Percentiles rank a stretch among this genome's conserved stretches.
These are phyloP conservation scores for Laguncularia racemosa DNA, from an alignment of 345 rosid species.

Conservation along the genomic window DNA sequence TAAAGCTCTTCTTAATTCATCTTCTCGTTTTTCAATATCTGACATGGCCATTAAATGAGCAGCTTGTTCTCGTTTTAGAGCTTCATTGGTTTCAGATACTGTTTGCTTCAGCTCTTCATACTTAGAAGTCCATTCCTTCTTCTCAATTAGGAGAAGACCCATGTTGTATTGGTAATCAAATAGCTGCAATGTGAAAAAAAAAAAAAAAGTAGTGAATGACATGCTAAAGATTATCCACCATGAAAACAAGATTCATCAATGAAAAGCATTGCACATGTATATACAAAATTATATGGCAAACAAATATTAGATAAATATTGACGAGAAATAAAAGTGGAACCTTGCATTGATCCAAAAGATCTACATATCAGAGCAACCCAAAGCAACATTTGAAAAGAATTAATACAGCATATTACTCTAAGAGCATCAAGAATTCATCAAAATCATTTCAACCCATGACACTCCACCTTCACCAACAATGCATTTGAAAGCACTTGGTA, in stretches of 20 bases:
- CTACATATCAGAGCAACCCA: neutral
- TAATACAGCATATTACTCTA: too few relatives aligned
- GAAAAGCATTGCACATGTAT: neutral
- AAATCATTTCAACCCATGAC: too few relatives aligned
- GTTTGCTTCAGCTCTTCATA: conserved; percentile 56
- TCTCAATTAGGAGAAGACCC: conserved; percentile 92
- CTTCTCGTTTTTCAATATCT: conserved; percentile 81
- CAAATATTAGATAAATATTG: too few relatives aligned
- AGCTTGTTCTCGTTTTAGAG: conserved; percentile 63
- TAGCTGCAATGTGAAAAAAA: conserved; percentile 40
- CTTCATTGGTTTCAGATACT: conserved; percentile 49
- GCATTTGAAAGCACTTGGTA: too few relatives aligned
- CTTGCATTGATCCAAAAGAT: neutral
- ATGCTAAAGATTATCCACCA: conserved; percentile 3
- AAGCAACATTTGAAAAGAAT: too few relatives aligned
- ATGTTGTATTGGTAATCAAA: conserved; percentile 87
- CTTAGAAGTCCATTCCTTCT: conserved; percentile 75
- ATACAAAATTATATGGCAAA: neutral
- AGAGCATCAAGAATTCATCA: too few relatives aligned
- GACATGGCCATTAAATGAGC: conserved; percentile 61
- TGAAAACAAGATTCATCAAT: neutral
- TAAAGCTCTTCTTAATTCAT: conserved; percentile 72
- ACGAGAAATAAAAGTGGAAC: too few relatives aligned
- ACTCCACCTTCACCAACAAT: too few relatives aligned
- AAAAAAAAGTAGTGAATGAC: too few relatives aligned